Conservation (phyloP, 139 green algal genomes). For the Coelastrella sp. region DNA sequence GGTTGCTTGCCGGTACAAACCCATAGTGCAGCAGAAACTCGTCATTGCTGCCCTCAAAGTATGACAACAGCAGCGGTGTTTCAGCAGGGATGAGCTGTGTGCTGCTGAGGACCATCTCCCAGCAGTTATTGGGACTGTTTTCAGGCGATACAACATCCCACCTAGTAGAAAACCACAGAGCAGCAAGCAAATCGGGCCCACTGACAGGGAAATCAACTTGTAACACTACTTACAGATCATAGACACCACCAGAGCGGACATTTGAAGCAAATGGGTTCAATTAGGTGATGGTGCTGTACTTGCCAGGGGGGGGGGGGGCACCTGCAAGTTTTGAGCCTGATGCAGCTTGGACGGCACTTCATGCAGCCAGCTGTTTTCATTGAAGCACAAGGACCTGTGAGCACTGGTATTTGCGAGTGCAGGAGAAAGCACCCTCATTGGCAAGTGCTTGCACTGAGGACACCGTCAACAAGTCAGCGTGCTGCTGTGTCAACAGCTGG, state of each 20-base stretch:
- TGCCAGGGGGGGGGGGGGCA: too few relatives aligned
- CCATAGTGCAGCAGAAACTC: conserved; percentile 81
- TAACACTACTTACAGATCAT: not conserved
- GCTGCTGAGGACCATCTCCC: conserved; percentile 70
- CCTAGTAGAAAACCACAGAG: conserved; percentile 10
- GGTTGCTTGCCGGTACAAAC: conserved; percentile 81
- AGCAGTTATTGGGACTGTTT: conserved; percentile 49
- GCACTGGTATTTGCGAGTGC: too few relatives aligned
- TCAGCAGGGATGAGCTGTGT: conserved; percentile 55
- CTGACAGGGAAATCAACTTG: not conserved
- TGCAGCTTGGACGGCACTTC: too few relatives aligned
- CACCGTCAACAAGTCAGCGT: not conserved
- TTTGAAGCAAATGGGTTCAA: too few relatives aligned
- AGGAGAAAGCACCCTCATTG: too few relatives aligned
- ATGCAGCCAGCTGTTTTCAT: too few relatives aligned
- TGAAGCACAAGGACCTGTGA: too few relatives aligned
- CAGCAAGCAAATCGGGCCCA: not conserved
- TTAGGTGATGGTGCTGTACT: too few relatives aligned
- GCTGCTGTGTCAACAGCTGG: not conserved
- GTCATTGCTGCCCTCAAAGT: conserved; percentile 87
- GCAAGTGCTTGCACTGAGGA: too few relatives aligned
- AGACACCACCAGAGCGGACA: not conserved
- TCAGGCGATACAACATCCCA: conserved; percentile 67
- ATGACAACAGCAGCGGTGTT: conserved; percentile 68
- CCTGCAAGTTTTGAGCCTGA: too few relatives aligned